Base-by-base conservation (phyloP, 257 asterid species). In the Datura wrightii region DNA sequence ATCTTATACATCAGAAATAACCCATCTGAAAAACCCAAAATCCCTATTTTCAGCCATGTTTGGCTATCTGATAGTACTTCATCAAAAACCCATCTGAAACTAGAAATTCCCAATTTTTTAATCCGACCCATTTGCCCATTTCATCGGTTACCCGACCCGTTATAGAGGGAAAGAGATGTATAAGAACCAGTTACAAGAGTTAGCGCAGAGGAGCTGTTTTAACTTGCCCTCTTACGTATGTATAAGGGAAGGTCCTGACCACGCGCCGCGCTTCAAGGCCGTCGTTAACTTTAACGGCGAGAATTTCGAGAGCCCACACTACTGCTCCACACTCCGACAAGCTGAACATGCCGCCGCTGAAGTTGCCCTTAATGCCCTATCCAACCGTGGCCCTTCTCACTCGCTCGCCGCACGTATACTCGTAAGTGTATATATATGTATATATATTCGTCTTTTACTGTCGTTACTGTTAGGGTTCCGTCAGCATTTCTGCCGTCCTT, bases 131-230 rank as follows among this genome's bases (percentile, higher is more conserved):
- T 63, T 63, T 63, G 3, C 50, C 76, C 50, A 67, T 37, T 67
- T 67, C 14, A 41, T 15, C 0, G 13, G 7, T 67, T 37, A 39
- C 76, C 52, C 31, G 78, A 67, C 52, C 52, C 50, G 6, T 46
- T 13, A 13, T 34, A 10, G 15, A 2, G 42, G n/a, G 41, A 67
- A 39, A 24, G 54, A 81, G 83, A 94, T 93, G 98, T 94, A 93
- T 84, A 93, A 94, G 89, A 94, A 94, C 93, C 98, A 94, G 94
- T 92, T 94, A n/a, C 98, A 93, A 83, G 97, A 94, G 94, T 90
- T 94, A 91, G 97, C 98, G 85, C 98, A 94, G 91, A 89, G 97
- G 89, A 94, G 98, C 91, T 94, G 98, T 90, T 94, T 94, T 89
- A 94, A 87, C 84, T 90, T 93, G 78, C 98, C 95, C n/a, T 92